Evolutionary conservation across 257 asterid genomes (phyloP).

Genomic region (Gentiana straminea): DNA sequence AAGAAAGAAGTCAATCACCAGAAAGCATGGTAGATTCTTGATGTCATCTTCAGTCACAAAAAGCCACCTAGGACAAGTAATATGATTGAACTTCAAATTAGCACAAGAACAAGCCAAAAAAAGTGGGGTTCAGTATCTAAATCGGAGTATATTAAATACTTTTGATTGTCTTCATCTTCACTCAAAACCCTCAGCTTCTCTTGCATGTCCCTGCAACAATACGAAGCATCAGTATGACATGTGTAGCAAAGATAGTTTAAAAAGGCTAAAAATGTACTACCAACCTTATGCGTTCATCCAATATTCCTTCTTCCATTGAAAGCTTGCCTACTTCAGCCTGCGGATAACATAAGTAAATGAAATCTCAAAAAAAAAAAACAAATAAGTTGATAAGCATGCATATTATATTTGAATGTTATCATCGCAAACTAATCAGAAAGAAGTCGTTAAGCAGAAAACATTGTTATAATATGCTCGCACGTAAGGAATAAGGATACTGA

Average conservation of each 20-base stretch:
- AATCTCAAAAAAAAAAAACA: constrained; percentile 5
- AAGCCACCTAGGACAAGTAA: constrained; percentile 56
- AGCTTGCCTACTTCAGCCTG: constrained; percentile 86
- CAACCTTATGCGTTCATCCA: constrained; percentile 73
- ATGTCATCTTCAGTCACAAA: constrained; percentile 90
- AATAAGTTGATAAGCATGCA: not conserved
- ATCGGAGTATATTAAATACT: constrained; percentile 25
- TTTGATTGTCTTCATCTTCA: constrained; percentile 65
- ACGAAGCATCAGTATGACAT: constrained; percentile 21
- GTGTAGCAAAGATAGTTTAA: constrained; percentile 15
- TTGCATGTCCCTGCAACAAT: constrained; percentile 71
- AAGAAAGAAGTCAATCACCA: constrained; percentile 30
- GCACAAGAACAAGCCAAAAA: constrained; percentile 6
- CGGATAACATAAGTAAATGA: constrained; percentile 19
- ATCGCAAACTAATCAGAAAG: too few relatives aligned
- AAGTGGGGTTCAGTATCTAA: constrained; percentile 3
- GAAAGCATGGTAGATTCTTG: constrained; percentile 69
- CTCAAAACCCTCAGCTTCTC: constrained; percentile 62
- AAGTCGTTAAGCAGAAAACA: not conserved
- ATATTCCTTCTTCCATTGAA: constrained; percentile 55
- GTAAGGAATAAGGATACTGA: too few relatives aligned
- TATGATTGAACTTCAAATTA: constrained; percentile 9
- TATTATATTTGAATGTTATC: too few relatives aligned
- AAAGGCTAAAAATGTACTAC: constrained; percentile 13
- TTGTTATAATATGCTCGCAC: not conserved